These are phyloP conservation scores for Penicillium sp. DNA, from an alignment of 2,329 filamentous ascomycete species.

Conservation along the genomic window DNA sequence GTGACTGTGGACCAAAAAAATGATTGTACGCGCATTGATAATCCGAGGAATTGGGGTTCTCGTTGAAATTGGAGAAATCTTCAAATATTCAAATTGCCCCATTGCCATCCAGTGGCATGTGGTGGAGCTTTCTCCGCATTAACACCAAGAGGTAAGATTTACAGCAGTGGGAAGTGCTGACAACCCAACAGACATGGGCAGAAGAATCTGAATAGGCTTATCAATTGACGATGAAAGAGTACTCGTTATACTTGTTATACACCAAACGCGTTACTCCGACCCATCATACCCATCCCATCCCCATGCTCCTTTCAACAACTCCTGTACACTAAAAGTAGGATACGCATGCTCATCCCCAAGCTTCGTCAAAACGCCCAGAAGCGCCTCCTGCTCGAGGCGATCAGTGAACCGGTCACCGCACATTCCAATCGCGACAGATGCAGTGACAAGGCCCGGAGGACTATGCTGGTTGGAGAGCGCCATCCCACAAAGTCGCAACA, in stretches of 20 bases:
- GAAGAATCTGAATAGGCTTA: neutral
- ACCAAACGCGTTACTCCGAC: slow-evolving; percentile 1
- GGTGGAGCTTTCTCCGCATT: neutral
- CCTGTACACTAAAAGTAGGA: slow-evolving; percentile 14
- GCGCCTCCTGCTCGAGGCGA: slow-evolving; percentile 30
- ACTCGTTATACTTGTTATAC: neutral
- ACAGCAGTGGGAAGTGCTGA: neutral
- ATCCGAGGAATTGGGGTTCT: neutral
- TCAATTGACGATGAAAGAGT: neutral
- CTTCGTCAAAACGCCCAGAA: slow-evolving; percentile 31
- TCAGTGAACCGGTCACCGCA: slow-evolving; percentile 39
- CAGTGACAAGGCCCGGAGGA: slow-evolving; percentile 58
- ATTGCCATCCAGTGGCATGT: too few species aligned
- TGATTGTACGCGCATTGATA: neutral
- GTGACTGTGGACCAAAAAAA: neutral
- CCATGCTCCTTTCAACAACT: slow-evolving; percentile 17
- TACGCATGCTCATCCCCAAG: slow-evolving; percentile 23
- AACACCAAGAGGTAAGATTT: neutral
- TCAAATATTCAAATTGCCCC: neutral
- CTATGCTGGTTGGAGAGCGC: slow-evolving; percentile 60
- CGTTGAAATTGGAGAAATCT: neutral
- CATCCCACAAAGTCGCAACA: slow-evolving; percentile 63
- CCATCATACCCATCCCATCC: slow-evolving; percentile 17
- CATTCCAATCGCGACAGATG: slow-evolving; percentile 37
- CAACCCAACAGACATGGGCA: too few species aligned